Base-by-base conservation (phyloP, 2,329 filamentous ascomycete genomes). In the Colletotrichum viniferum region DNA sequence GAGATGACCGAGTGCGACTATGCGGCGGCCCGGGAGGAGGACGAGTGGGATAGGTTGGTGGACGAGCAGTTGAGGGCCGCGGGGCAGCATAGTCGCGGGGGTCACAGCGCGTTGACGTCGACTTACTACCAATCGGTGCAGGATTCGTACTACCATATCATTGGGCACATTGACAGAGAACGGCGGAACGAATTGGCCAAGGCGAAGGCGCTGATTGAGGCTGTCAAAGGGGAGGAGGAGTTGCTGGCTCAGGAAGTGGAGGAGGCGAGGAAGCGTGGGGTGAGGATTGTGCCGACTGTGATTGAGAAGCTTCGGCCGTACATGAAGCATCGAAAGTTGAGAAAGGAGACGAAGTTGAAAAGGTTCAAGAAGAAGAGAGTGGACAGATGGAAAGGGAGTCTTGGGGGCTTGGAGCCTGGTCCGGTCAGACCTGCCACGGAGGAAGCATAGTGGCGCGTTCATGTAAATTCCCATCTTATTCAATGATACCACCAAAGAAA, bases 21-120 rank as follows among this genome's bases (percentile, higher is more conserved):
- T 76, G 3, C 21, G 10, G 77, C 78, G n/a, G 84, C 85, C 0
- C 32, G 68, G 38, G 77, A 82, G 6, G 88, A 90, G 74, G 90
- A 92, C 78, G 63, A 75, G 21, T 92, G 90, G 89, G 89, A 90
- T 34, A 30, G 38, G 7, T 56, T 84, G 18, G 78, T 90, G 38
- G 77, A 72, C 6, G 61, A 78, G 13, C 77, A 28, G 63, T 7
- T 69, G 32, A n/a, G 24, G 30, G 16, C 28, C 1, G 60, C 10
- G 7, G 48, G 18, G 60, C 66, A 16, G 9, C 26, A 34, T 10
- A 30, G 26, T 56, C 28, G 21, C 18, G 48, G 3, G 9, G 28
- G 5, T 7, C 32, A 26, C 16, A 10, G 34, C 3, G 3, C 8
- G 4, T 14, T 12, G 9, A 18, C n/a, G 21, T 9, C 32, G 32